Evolutionary conservation across 2,329 filamentous ascomycete genomes (phyloP), one percentile per base, ranked within the genome.

Genomic region (Colletotrichum orchidophilum): DNA sequence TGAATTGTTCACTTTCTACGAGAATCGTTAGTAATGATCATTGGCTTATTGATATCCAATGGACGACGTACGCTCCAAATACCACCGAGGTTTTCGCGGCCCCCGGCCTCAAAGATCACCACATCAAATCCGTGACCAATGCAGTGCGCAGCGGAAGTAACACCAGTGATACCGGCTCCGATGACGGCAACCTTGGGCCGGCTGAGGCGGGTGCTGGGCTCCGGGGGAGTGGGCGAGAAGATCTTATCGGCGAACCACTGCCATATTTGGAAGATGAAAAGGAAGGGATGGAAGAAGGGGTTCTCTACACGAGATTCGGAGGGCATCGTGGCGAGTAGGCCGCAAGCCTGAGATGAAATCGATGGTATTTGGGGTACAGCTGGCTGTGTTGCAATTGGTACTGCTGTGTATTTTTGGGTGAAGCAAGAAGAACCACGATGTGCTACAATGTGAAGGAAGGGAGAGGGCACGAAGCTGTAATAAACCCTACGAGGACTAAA

Each of bases 101-200:
- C 81, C 1, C 92, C 92, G 8, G 90, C 88, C 78, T 97, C 94
- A 74, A 97, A 97, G 49, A 97, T 88, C 24, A 88, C 87, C 7
- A 94, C 92, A 73, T 96, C 93, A 75, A 96, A 96, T 54, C 94
- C 94, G 88, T 96, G 93, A 1, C 94, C 94, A 42, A 95, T 90
- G 77, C 93, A 95, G 79, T 97, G 94, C 1, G 93, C 90, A 0
- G 94, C 94, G 8, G 93, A 90, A 1, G 93, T 94, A 2, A 96
- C 90, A 4, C 94, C 88, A 0, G 88, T 96, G 65, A 97, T 85
- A 1, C 92, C 92, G 31, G 91, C 90, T 2, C 92, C 92, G 74
- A 94, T 90, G 35, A 94, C 84, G 2, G 92, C 92, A 66, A 94
- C 85, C 70, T 87, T 91, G 15, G 93, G 92, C 31, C 91, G 84